Evolutionary conservation across 2,329 filamentous ascomycete genomes (phyloP).

Genomic region (Drechslera avenae): DNA sequence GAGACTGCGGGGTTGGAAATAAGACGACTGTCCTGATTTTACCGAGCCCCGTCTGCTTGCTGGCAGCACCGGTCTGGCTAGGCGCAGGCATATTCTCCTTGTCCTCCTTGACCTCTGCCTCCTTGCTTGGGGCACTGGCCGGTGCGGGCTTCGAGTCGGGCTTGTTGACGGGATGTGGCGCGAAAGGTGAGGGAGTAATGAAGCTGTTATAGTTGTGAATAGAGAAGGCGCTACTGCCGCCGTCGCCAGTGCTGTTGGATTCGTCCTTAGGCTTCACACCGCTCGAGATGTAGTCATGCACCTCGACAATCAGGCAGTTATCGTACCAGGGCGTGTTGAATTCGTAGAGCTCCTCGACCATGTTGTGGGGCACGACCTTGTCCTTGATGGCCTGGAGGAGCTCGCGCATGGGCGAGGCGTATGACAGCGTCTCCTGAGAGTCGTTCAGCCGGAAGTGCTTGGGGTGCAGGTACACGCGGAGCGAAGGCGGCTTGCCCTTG

Average conservation of each 20-base stretch:
- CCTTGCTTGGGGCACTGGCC: conserved; percentile 30
- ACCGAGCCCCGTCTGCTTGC: conserved; percentile 55
- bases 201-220: conserved; percentile 92
- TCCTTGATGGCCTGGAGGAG: conserved; percentile 76
- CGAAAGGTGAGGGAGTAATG: conserved; percentile 86
- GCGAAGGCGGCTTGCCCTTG: conserved; percentile 72
- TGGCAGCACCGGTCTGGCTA: conserved; percentile 49
- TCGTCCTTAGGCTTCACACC: conserved; percentile 61
- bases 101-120: conserved; percentile 43
- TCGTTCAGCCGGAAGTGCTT: conserved; percentile 84
- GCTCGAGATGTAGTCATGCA: conserved; percentile 84
- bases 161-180: conserved; percentile 64
- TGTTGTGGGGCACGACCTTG: conserved; percentile 85
- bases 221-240: conserved; percentile 72
- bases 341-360: conserved; percentile 76
- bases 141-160: conserved; percentile 31
- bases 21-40: conserved; percentile 79
- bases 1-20: conserved; percentile 77
- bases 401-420: conserved; percentile 88
- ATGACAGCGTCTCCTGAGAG: conserved; percentile 89
- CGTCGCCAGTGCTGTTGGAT: conserved; percentile 57
- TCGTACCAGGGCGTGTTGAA: conserved; percentile 85
- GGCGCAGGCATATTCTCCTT: conserved; percentile 65
- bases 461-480: conserved; percentile 83
- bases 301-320: conserved; percentile 86